Percentiles rank a stretch among this genome's conserved stretches.
These are phyloP conservation scores for Pleurotus giganteus DNA, from an alignment of 768 basidiomycete genomes.

Conservation along the genomic window DNA sequence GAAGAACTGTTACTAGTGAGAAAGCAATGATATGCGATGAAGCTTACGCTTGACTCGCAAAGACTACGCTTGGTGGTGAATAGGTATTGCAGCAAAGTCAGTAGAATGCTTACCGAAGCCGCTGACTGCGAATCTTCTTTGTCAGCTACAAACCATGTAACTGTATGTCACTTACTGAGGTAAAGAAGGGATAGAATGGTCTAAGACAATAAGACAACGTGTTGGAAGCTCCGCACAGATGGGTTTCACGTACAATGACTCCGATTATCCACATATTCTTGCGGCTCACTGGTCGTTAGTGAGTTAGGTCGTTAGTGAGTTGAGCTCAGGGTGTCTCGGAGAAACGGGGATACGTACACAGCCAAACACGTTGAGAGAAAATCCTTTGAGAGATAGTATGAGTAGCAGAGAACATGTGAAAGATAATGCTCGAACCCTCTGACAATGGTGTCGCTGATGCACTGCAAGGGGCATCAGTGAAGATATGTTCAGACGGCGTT, in stretches of 20 bases:
- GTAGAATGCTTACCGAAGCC: no score
- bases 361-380: neutral
- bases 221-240: no score
- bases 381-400: neutral
- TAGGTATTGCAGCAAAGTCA: neutral
- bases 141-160: no score
- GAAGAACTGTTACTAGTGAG: no score
- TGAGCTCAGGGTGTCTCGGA: neutral
- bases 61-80: neutral
- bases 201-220: no score
- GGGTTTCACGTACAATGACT: neutral
- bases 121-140: neutral
- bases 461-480: no score
- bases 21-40: no score
- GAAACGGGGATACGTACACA: neutral
- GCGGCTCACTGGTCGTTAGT: neutral
- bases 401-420: no score
- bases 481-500: no score
- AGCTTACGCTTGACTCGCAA: no score
- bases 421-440: neutral
- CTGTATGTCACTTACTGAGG: no score
- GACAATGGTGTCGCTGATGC: neutral
- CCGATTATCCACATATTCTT: neutral
- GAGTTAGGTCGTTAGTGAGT: neutral
- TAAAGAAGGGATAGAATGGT: no score